phyloP scores from a whole-genome alignment of 352 stramenopile genomes.

The Phytophthora pistaciae region DNA sequence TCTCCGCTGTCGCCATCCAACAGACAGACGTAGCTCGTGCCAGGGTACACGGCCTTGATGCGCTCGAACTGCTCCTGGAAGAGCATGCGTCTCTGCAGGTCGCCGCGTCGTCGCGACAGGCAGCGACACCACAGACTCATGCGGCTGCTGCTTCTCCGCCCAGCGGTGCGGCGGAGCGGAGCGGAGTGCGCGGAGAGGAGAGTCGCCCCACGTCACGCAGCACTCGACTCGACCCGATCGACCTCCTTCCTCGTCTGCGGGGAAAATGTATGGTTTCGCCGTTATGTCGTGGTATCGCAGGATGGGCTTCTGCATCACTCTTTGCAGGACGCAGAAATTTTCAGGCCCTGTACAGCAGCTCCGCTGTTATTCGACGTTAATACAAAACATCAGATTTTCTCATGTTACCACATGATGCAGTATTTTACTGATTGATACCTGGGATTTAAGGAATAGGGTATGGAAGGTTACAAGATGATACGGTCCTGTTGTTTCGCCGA shows the following conservation, averaged over 20 bases:
- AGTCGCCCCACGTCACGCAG: conserved; percentile 31
- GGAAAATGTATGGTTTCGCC: conserved; percentile 15
- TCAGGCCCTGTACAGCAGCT: neutral
- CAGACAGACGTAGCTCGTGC: conserved; percentile 85
- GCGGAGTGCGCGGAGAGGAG: conserved; percentile 8
- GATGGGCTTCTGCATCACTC: conserved; percentile 25
- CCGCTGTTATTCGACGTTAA: neutral
- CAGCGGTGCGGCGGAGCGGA: conserved; percentile 2
- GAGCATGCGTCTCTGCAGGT: conserved; percentile 55
- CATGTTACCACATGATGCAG: no score
- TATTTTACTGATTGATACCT: no score
- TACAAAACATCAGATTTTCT: no score
- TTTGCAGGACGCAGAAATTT: conserved; percentile 3
- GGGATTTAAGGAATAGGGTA: no score
- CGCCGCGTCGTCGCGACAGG: conserved; percentile 69
- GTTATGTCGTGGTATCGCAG: conserved; percentile 30
- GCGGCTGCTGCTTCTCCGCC: conserved; percentile 26
- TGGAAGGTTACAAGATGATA: no score
- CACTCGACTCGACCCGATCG: conserved; percentile 19
- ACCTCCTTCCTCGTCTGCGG: conserved; percentile 36
- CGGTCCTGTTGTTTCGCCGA: neutral
- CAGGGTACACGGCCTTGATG: conserved; percentile 76
- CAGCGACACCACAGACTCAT: conserved; percentile 82
- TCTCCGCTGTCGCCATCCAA: conserved; percentile 79
- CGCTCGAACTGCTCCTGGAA: conserved; percentile 85